Evolutionary conservation across 768 basidiomycete genomes (phyloP).

Genomic region (Terana coerulea): DNA sequence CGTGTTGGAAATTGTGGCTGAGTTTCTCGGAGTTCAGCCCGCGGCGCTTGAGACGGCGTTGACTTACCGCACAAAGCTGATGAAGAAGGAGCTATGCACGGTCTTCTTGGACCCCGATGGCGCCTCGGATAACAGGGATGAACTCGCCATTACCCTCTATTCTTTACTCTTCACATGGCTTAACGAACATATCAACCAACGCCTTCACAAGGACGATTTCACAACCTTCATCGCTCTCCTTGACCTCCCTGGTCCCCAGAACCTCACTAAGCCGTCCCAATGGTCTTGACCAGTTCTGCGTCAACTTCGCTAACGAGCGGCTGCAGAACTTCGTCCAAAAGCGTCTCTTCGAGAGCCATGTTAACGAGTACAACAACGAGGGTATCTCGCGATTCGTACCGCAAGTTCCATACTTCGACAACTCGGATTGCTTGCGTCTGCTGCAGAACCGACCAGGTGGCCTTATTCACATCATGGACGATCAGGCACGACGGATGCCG

Average conservation of each 20-base stretch:
- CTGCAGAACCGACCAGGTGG: slow-evolving; percentile 87
- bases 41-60: slow-evolving; percentile 72
- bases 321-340: slow-evolving; percentile 81
- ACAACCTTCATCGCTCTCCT: slow-evolving; percentile 89
- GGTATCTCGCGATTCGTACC: slow-evolving; percentile 71
- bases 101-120: slow-evolving; percentile 95
- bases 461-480: slow-evolving; percentile 95
- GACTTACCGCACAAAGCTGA: slow-evolving; percentile 87
- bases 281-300: slow-evolving; percentile 92
- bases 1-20: slow-evolving; percentile 76
- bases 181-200: slow-evolving; percentile 94
- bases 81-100: slow-evolving; percentile 96
- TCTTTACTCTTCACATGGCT: slow-evolving; percentile 95
- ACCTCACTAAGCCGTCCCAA: slow-evolving; percentile 84
- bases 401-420: slow-evolving; percentile 80
- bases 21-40: slow-evolving; percentile 83
- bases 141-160: slow-evolving; percentile 90
- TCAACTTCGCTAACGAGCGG: slow-evolving; percentile 96
- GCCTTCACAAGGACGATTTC: slow-evolving; percentile 91
- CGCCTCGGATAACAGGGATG: slow-evolving; percentile 89
- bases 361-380: slow-evolving; percentile 80
- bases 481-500: slow-evolving; percentile 79
- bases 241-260: slow-evolving; percentile 92
- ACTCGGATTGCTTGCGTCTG: slow-evolving; percentile 83
- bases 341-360: slow-evolving; percentile 74